A percentile compares a stretch with the other conserved stretches of the same genome.
Evolutionary conservation across 2,329 filamentous ascomycete species (phyloP).

Genomic region (Metarhizium brunneum): DNA sequence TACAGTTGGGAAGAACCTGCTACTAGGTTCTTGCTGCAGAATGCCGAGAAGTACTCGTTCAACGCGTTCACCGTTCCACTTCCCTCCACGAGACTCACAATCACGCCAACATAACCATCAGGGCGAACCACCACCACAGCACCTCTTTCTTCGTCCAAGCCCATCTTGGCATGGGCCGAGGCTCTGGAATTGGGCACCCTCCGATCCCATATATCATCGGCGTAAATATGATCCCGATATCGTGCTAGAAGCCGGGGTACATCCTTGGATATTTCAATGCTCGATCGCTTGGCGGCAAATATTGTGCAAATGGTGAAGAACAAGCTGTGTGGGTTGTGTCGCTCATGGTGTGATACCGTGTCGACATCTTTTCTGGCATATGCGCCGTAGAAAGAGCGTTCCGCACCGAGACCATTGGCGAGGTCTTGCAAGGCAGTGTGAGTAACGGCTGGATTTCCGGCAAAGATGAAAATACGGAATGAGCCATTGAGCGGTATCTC

Average conservation of each 20-base stretch:
- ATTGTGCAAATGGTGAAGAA: conserved; percentile 76
- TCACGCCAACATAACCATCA: conserved; percentile 77
- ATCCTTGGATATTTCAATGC: conserved; percentile 64
- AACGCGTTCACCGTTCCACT: conserved; percentile 71
- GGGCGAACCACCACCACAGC: conserved; percentile 78
- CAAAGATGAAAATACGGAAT: conserved; percentile 80
- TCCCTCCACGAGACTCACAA: conserved; percentile 65
- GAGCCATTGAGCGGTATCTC: conserved; percentile 82
- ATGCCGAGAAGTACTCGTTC: conserved; percentile 71
- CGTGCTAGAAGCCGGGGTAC: conserved; percentile 62
- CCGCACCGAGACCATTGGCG: conserved; percentile 51
- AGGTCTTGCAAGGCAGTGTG: conserved; percentile 61
- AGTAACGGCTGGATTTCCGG: conserved; percentile 54
- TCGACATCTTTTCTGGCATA: conserved; percentile 55
- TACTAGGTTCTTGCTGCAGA: conserved; percentile 49
- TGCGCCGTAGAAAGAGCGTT: conserved; percentile 61
- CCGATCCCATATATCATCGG: conserved; percentile 71
- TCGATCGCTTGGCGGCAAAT: conserved; percentile 56
- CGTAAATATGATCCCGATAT: conserved; percentile 77
- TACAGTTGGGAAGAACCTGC: not conserved
- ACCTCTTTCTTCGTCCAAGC: conserved; percentile 61
- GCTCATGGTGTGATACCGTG: conserved; percentile 64
- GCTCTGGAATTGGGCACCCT: conserved; percentile 60
- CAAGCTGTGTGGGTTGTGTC: conserved; percentile 71
- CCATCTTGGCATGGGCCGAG: conserved; percentile 80